Base-by-base conservation (phyloP, 345 rosid species). In the Xanthoceras sorbifolium region DNA sequence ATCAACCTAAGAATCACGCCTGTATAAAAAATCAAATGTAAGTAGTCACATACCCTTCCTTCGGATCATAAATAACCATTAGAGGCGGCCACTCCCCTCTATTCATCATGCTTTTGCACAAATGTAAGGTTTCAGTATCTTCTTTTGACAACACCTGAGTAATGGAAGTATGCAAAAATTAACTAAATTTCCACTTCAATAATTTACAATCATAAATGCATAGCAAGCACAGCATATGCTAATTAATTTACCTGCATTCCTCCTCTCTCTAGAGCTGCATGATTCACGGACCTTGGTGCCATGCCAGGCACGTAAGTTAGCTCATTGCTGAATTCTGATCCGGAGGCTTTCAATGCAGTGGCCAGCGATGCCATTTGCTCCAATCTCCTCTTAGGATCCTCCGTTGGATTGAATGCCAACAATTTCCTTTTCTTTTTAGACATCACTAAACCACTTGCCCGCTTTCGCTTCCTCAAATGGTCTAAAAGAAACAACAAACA, bases 281-380 rank as follows among this genome's bases (percentile, higher is more conserved):
- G 64, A 80, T 96, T 96, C 18, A 89, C 93, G 22, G 89, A 88
- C 82, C 89, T 81, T 29, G 85, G 88, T 50, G 93, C 98, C 91
- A 89, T 90, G 65, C 89, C 83, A 29, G 92, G 87, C 73, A 76
- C 18, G 81, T 92, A 96, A 17, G 89, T 86, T 9, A 96, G 94
- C 75, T 86, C 86, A 72, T 92, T 84, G 29, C 85, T 88, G 80
- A 89, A 96, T 77, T 85, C 82, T 46, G 94, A 87, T 38, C 85
- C 76, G 0, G 93, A 89, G 18, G 98, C 84, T 67, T 78, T 88
- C 78, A 96, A 82, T 2, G 99, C 98, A 4, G 94, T 85, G 6
- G 99, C 99, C 6, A 96, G 88, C 20, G 99, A 90, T 34, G 94
- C 93, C 98, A 96, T 96, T 80, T 96, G 99, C 78, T 84, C 84